These are phyloP conservation scores for Starmerella potacharoeniae DNA, from an alignment of 805 yeast genomes.

Conservation along the genomic window DNA sequence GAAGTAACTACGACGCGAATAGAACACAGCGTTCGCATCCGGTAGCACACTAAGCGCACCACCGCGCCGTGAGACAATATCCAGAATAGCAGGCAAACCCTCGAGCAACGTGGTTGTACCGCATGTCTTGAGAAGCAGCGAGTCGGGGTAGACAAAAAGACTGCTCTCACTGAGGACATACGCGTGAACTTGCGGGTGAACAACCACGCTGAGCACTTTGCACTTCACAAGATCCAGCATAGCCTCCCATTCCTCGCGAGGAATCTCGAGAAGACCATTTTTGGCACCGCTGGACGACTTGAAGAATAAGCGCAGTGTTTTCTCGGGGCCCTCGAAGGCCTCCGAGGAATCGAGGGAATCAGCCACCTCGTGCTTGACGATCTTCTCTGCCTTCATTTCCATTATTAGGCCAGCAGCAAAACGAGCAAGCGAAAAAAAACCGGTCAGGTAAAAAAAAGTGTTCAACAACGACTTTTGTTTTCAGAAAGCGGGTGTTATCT, in stretches of 20 bases:
- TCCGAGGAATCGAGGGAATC: slow-evolving; percentile 72
- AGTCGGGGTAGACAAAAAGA: slow-evolving; percentile 77
- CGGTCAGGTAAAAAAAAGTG: slow-evolving; percentile 9
- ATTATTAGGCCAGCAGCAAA: not conserved
- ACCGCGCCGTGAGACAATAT: slow-evolving; percentile 34
- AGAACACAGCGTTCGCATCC: slow-evolving; percentile 44
- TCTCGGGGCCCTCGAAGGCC: slow-evolving; percentile 97
- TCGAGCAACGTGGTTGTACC: slow-evolving; percentile 88
- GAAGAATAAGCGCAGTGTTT: slow-evolving; percentile 83
- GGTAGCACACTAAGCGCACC: slow-evolving; percentile 5
- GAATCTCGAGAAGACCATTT: slow-evolving; percentile 46
- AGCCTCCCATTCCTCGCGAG: slow-evolving; percentile 55
- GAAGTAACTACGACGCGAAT: slow-evolving; percentile 86
- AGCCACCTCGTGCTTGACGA: slow-evolving; percentile 69
- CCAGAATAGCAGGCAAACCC: slow-evolving; percentile 58
- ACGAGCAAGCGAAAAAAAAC: slow-evolving; percentile 13
- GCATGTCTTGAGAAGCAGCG: slow-evolving; percentile 80
- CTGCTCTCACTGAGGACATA: slow-evolving; percentile 83
- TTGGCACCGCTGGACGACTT: slow-evolving; percentile 30
- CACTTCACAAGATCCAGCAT: slow-evolving; percentile 76
- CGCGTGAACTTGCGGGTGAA: slow-evolving; percentile 57
- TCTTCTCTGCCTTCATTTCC: slow-evolving; percentile 26
- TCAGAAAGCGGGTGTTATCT: slow-evolving; percentile 18
- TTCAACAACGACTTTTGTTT: slow-evolving; percentile 7
- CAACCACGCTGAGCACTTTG: slow-evolving; percentile 71